Evolutionary conservation across 2,329 filamentous ascomycete genomes (phyloP), one percentile per base, ranked within the genome.

Genomic region (Ophiocordyceps camponoti-rufipedis): DNA sequence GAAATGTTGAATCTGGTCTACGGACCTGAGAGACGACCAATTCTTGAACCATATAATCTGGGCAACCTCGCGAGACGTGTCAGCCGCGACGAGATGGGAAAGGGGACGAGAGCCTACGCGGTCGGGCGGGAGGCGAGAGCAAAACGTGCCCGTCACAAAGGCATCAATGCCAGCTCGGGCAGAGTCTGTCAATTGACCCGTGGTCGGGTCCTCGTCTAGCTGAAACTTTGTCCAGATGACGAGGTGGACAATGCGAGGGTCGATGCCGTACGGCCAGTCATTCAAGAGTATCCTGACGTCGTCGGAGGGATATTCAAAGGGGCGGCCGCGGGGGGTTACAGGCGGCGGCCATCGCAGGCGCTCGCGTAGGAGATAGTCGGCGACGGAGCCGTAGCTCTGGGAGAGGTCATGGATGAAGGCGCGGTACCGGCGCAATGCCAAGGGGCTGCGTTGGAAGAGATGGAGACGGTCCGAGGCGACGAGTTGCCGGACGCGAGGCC

Each of bases 141-240:
- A 67, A 58, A 95, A 95, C 1, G 67, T 81, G 56, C 61, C 67
- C 28, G 71, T 60, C 40, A 94, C 81, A 58, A 78, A 95, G 5
- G 62, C 67, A 40, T 88, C 75, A 49, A 95, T 84, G 56, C 78
- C 67, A 16, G 61, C 62, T 43, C 78, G 71, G 8, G 78, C 75
- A 49, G 69, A 61, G 3, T 74, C 68, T 1, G 81, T 85, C 57
- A 93, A 63, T 51, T 86, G 78, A 13, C 75, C 80, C 0, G 77
- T 74, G 66, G 47, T 55, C 4, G 64, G 61, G 53, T 91, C 80
- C 47, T 87, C 82, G 45, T 78, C 71, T 23, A 95, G 67, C 43
- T 74, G 70, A 56, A 94, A 94, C 62, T 94, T 94, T 43, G 84
- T 91, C 89, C 89, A 96, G 12, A 94, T 78, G 5, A 94, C 85